Percentiles rank a stretch among this genome's conserved stretches.
Conservation (phyloP, 768 basidiomycete species). For the Pulveroboletus ravenelii region DNA sequence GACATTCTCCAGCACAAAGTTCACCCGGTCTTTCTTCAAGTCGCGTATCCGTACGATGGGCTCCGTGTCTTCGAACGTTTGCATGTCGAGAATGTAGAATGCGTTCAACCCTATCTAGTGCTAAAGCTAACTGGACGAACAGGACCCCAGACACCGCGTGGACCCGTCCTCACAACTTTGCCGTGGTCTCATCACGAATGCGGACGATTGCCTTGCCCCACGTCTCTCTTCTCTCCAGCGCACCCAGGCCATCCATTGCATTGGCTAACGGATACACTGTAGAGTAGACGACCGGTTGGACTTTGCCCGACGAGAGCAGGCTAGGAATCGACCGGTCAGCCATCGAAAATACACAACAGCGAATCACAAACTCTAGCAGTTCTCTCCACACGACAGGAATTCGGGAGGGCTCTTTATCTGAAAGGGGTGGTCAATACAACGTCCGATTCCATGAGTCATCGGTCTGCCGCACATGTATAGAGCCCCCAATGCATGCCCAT, state of each 20-base stretch:
- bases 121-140: neutral
- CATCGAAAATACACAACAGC: neutral
- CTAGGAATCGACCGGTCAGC: conserved; percentile 33
- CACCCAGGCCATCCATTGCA: conserved; percentile 62
- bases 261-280: conserved; percentile 65
- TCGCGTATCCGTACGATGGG: conserved; percentile 80
- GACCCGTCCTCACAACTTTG: conserved; percentile 37
- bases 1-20: conserved; percentile 93
- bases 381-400: conserved; percentile 69
- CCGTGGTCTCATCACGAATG: conserved; percentile 39
- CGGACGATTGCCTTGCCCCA: conserved; percentile 87
- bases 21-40: conserved; percentile 77
- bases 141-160: conserved; percentile 23
- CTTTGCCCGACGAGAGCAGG: conserved; percentile 59
- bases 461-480: conserved; percentile 47
- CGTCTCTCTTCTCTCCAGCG: conserved; percentile 77
- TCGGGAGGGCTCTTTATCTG: conserved; percentile 62
- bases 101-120: neutral
- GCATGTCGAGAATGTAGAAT: conserved; percentile 24
- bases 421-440: neutral
- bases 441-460: neutral
- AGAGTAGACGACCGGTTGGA: conserved; percentile 67
- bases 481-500: conserved; percentile 88
- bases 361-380: conserved; percentile 51
- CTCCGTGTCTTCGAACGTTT: conserved; percentile 40